phyloP scores from a whole-genome alignment of 305 asterid species.

The Fraxinus xanthoxyloides region DNA sequence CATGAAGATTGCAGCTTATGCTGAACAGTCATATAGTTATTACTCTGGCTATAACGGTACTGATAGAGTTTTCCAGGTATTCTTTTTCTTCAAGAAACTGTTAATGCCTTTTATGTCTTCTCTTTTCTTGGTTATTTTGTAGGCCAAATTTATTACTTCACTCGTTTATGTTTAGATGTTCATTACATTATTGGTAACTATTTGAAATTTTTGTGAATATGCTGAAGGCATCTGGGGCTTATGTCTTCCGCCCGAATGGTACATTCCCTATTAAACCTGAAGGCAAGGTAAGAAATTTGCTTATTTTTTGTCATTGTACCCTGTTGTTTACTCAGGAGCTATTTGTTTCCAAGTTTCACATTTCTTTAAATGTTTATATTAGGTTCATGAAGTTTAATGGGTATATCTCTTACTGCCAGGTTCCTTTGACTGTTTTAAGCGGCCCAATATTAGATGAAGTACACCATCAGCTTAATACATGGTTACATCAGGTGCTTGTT shows the following conservation, averaged over 20 bases:
- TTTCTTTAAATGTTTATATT: constrained; percentile 15
- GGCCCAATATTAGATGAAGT: constrained; percentile 84
- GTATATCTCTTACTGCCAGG: constrained; percentile 40
- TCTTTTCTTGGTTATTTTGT: constrained; percentile 5
- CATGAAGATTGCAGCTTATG: constrained; percentile 47
- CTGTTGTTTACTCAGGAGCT: neutral
- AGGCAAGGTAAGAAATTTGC: constrained; percentile 41
- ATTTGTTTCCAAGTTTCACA: constrained; percentile 11
- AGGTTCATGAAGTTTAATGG: constrained; percentile 18
- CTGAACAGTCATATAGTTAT: constrained; percentile 55
- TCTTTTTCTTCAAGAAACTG: constrained; percentile 8
- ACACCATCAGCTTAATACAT: constrained; percentile 61
- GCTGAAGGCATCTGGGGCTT: constrained; percentile 86
- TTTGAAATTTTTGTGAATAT: constrained; percentile 19
- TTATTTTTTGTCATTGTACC: neutral
- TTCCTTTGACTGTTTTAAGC: constrained; percentile 49
- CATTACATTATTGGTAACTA: constrained; percentile 21
- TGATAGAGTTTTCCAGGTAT: constrained; percentile 62
- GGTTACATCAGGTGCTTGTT: constrained; percentile 68
- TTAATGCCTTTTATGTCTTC: constrained; percentile 9
- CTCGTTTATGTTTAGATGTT: constrained; percentile 1
- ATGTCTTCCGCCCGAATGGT: constrained; percentile 82
- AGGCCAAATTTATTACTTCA: constrained; percentile 3
- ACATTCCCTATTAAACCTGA: constrained; percentile 54
- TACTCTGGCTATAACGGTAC: constrained; percentile 68